phyloP scores from a whole-genome alignment of 1,284 basidiomycete species.

The Puccinia polysora region DNA sequence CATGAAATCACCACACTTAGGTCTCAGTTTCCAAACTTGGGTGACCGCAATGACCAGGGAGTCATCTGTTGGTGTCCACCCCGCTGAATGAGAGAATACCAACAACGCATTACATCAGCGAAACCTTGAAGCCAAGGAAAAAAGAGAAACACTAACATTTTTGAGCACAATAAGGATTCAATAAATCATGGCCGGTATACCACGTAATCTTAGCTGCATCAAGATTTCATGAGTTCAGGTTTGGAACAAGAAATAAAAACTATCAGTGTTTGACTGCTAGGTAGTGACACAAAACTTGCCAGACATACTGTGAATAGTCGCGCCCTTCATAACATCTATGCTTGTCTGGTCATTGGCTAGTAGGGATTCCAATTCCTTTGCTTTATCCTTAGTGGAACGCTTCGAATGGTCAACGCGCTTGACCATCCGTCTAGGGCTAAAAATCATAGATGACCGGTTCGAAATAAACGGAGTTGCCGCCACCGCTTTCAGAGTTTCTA shows the following conservation, averaged over 20 bases:
- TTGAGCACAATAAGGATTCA: conserved; percentile 48
- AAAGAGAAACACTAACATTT: conserved; percentile 15
- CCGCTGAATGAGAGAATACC: conserved; percentile 13
- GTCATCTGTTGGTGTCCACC: conserved; percentile 49
- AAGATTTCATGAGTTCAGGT: no score
- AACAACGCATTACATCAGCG: not conserved
- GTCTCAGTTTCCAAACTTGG: conserved; percentile 45
- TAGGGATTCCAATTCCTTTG: not conserved
- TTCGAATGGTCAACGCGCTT: conserved; percentile 2
- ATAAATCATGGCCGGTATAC: conserved; percentile 47
- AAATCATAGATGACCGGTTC: not conserved
- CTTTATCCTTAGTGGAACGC: conserved; percentile 8
- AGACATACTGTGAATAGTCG: conserved; percentile 30
- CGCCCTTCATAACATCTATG: conserved; percentile 38
- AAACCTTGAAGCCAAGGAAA: not conserved
- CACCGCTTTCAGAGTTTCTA: no score
- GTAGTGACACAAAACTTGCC: not conserved
- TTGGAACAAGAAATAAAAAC: not conserved
- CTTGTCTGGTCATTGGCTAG: not conserved
- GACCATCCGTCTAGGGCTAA: not conserved
- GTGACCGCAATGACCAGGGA: conserved; percentile 49
- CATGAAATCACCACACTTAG: conserved; percentile 38
- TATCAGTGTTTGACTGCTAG: not conserved
- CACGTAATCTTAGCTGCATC: conserved; percentile 47
- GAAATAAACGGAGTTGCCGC: not conserved